Evolutionary conservation across 306 rosid species (phyloP), one percentile per base, ranked within the genome.

Genomic region (Dalbergia oliveri): DNA sequence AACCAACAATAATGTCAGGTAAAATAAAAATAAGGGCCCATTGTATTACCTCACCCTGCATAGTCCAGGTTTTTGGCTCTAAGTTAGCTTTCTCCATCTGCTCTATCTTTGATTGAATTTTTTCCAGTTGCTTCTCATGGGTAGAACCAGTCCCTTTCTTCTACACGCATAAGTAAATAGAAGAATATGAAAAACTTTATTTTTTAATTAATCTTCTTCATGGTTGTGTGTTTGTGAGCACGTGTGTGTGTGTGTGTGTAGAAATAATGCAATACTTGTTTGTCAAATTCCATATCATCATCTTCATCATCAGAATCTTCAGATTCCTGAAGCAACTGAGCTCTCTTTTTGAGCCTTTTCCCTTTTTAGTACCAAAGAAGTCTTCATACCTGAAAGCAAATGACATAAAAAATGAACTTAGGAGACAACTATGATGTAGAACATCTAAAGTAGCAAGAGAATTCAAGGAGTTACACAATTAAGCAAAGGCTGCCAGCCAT

Each of bases 11-110:
- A 14, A 63, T 44, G 64, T 51, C 60, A 41, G 63, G 7, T 16
- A 13, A 45, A 45, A 51, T 43, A 16, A 33, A 47, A 61, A 50
- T 8, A 15, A 63, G 68, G 75, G 78, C 49, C 60, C 9, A 10
- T 5, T 66, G 65, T 15, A 60, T 79, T 87, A 95, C 99, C 98
- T 95, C 99, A 59, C 99, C 99, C 84, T 76, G 90, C 98, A 95
- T 89, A 78, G 92, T 90, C 99, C 99, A 95, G 21, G 84, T 73
- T 85, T 91, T 90, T 58, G 90, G 94, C 72, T 91, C 94, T 87
- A 95, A 23, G 79, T 88, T 93, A 72, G 94, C 88, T 34, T 82
- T 85, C 83, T 95, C 99, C 97, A 93, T 88, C 86, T 76, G 79
- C 82, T 88, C 87, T 87, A 95, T 93, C 79, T 93, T 77, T 14